Evolutionary conservation across 2,329 filamentous ascomycete genomes (phyloP).

Genomic region (Aspergillus thermomutatus): DNA sequence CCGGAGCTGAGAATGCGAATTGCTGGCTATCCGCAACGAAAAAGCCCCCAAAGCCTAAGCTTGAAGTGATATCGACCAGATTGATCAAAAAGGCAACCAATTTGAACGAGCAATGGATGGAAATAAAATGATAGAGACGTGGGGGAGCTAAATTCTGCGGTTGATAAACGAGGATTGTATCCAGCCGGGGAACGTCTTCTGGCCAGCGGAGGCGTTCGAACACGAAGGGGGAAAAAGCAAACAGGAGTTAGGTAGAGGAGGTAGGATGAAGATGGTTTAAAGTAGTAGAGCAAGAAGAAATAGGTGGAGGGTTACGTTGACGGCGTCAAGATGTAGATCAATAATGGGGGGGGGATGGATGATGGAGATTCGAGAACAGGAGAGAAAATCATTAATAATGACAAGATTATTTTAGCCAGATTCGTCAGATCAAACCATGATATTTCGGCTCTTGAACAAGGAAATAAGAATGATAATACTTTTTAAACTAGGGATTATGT

Average conservation of each 20-base stretch:
- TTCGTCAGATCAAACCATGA: not conserved
- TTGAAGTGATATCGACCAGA: not conserved
- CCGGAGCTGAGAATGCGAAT: slow-evolving; percentile 19
- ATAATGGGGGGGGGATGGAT: too few species aligned
- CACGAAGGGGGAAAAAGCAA: not conserved
- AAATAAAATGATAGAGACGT: not conserved
- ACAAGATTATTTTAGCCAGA: not conserved
- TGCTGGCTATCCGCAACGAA: slow-evolving; percentile 11
- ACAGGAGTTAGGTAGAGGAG: not conserved
- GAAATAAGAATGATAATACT: not conserved
- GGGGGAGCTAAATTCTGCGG: not conserved
- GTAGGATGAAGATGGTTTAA: not conserved
- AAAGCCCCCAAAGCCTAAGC: slow-evolving; percentile 3
- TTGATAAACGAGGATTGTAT: not conserved
- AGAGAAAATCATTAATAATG: not conserved
- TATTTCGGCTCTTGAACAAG: not conserved
- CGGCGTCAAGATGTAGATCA: not conserved
- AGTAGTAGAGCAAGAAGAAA: not conserved
- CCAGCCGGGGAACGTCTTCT: not conserved
- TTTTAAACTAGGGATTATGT: not conserved
- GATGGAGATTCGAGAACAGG: too few species aligned
- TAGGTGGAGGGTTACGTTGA: not conserved
- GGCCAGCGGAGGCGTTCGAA: not conserved
- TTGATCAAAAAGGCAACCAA: not conserved
- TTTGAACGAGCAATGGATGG: not conserved